phyloP scores from a whole-genome alignment of 2,329 filamentous ascomycete genomes.

The Clarireedia homoeocarpa region DNA sequence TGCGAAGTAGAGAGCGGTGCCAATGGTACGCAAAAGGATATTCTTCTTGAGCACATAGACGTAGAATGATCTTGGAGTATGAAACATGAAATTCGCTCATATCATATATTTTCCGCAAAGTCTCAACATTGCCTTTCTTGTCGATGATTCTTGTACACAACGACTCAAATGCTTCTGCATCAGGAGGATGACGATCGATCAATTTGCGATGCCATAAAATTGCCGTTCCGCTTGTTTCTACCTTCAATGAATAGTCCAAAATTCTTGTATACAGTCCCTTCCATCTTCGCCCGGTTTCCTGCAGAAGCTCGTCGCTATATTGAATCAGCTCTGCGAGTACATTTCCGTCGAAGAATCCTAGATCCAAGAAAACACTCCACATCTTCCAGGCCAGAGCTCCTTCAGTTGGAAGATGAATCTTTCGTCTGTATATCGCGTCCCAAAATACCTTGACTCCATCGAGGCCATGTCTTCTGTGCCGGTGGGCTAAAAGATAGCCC shows the following conservation, averaged over 20 bases:
- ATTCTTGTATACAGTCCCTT: conserved; percentile 36
- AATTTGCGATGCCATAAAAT: conserved; percentile 25
- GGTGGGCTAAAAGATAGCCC: conserved; percentile 34
- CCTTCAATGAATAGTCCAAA: conserved; percentile 33
- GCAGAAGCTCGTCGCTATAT: conserved; percentile 35
- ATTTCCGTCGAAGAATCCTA: conserved; percentile 27
- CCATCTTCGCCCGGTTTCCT: conserved; percentile 30
- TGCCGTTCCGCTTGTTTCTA: conserved; percentile 14
- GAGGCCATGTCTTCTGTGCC: conserved; percentile 34
- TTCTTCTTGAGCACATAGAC: conserved; percentile 32
- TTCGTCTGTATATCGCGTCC: conserved; percentile 31
- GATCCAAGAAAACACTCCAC: conserved; percentile 38
- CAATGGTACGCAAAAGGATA: conserved; percentile 35
- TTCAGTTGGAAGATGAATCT: conserved; percentile 33
- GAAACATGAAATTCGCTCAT: conserved; percentile 31
- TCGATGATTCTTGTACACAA: conserved; percentile 26
- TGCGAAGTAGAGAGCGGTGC: conserved; percentile 37
- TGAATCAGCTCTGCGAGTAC: conserved; percentile 32
- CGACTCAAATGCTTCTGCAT: conserved; percentile 31
- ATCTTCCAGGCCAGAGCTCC: conserved; percentile 34
- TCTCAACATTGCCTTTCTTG: conserved; percentile 24
- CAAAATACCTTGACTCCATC: conserved; percentile 37
- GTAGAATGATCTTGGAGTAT: conserved; percentile 36
- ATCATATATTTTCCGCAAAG: conserved; percentile 36
- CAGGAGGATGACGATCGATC: conserved; percentile 23